phyloP scores from a whole-genome alignment of 2,329 filamentous ascomycete genomes.

The Aspergillus thermomutatus region DNA sequence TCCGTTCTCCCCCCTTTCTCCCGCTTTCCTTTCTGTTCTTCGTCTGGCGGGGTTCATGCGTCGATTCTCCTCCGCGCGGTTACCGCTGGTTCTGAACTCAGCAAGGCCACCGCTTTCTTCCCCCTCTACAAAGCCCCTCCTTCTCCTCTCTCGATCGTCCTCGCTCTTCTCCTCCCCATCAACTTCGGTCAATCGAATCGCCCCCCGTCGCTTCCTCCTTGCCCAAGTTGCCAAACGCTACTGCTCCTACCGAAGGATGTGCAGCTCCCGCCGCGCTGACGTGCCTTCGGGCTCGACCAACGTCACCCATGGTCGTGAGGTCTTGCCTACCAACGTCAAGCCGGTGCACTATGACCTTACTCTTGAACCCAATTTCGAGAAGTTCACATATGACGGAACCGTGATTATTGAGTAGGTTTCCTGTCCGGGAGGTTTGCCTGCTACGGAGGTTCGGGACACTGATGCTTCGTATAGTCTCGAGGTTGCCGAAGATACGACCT shows the following conservation, averaged over 20 bases:
- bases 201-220: constrained; percentile 24
- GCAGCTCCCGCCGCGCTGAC: constrained; percentile 64
- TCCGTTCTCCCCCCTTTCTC: constrained; percentile 4
- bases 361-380: constrained; percentile 84
- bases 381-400: constrained; percentile 79
- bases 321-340: constrained; percentile 87
- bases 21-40: constrained; percentile 12
- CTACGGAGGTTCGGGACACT: neutral
- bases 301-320: constrained; percentile 68
- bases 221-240: constrained; percentile 47
- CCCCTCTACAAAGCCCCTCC: constrained; percentile 23
- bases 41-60: constrained; percentile 23
- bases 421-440: neutral
- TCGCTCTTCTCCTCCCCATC: constrained; percentile 22
- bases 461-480: constrained; percentile 56
- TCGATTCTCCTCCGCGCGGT: constrained; percentile 31
- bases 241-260: constrained; percentile 74
- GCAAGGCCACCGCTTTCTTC: constrained; percentile 34
- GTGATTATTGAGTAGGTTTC: constrained; percentile 70
- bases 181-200: constrained; percentile 17
- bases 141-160: constrained; percentile 21
- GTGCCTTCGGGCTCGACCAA: constrained; percentile 54
- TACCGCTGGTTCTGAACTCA: constrained; percentile 31
- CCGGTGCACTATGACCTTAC: constrained; percentile 90
- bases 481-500: constrained; percentile 77